Base-by-base conservation (phyloP, 257 asterid species). In the Forsythia viridissima region DNA sequence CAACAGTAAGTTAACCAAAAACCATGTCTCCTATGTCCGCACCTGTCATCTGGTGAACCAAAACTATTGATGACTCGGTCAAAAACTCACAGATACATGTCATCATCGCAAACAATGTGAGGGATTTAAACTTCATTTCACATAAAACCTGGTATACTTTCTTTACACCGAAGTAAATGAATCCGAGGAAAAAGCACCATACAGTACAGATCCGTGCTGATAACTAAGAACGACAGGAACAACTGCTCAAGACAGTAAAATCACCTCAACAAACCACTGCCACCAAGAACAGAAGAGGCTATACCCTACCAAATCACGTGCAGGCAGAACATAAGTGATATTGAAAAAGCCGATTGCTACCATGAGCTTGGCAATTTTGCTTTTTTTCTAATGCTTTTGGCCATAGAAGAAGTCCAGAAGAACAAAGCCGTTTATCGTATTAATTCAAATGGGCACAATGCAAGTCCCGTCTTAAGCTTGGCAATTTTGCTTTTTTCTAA, bases 271-370 rank as follows among this genome's bases (percentile, higher is more conserved):
- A 37, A 80, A 66, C 57, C 70, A 74, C 43, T 65, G 69, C 46
- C 65, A 42, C 76, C 74, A 71, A 72, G 24, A 76, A 43, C 11
- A 66, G 21, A 18, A 20, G 71, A 70, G 21, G 51, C 16, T 21
- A 37, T 44, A 21, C 68, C 81, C 76, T 16, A 71, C 42, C 21
- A 57, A 51, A 71, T 77, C 69, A 72, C 10, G 48, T 67, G 73
- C 77, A 51, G 1, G 73, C 37, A 30, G 16, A 44, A 18, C 75
- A 61, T 34, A 77, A 15, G 39, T 24, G 38, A 63, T 63, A 24
- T 63, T 20, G 8, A 46, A 38, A 72, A 76, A 73, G 78, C 78
- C 55, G 76, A 43, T 21, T 42, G 44, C 79, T 63, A 65, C 48
- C 73, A 42, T 66, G 30, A 59, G 67, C 43, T 34, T 52, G 15